phyloP scores from a whole-genome alignment of 805 yeast species.

The Metschnikowia anglica region DNA sequence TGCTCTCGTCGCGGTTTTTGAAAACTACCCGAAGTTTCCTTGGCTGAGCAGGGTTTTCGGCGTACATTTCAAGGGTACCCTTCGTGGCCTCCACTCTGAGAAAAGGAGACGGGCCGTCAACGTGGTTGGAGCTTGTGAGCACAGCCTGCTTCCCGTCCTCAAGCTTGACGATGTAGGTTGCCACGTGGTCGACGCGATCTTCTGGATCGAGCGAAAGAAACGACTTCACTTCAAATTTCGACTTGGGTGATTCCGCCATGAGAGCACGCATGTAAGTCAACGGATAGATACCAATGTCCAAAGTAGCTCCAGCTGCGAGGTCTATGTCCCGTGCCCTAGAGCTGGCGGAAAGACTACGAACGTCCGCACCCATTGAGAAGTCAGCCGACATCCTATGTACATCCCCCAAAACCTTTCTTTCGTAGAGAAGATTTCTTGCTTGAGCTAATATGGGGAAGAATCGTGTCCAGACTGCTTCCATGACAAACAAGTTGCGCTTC shows the following conservation, averaged over 20 bases:
- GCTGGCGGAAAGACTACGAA: slow-evolving; percentile 29
- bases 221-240: slow-evolving; percentile 30
- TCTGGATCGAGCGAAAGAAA: slow-evolving; percentile 33
- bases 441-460: slow-evolving; percentile 48
- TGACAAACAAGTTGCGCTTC: slow-evolving; percentile 43
- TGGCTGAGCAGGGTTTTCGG: slow-evolving; percentile 36
- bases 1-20: slow-evolving; percentile 23
- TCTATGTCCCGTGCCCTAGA: slow-evolving; percentile 41
- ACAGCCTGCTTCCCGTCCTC: slow-evolving; percentile 44
- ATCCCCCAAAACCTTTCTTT: slow-evolving; percentile 47
- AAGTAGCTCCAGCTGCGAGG: slow-evolving; percentile 56
- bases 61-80: slow-evolving; percentile 32
- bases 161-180: slow-evolving; percentile 39
- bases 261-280: slow-evolving; percentile 46
- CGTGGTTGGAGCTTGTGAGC: slow-evolving; percentile 30
- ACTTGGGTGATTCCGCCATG: slow-evolving; percentile 30
- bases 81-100: slow-evolving; percentile 37
- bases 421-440: slow-evolving; percentile 36
- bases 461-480: slow-evolving; percentile 64
- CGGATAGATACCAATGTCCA: slow-evolving; percentile 56
- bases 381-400: slow-evolving; percentile 45
- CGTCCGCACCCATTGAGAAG: slow-evolving; percentile 33
- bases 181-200: slow-evolving; percentile 44
- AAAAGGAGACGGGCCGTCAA: slow-evolving; percentile 29
- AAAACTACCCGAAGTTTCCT: slow-evolving; percentile 32